These are phyloP conservation scores for Adansonia grandidieri DNA, from an alignment of 441 rosid species.

Conservation along the genomic window DNA sequence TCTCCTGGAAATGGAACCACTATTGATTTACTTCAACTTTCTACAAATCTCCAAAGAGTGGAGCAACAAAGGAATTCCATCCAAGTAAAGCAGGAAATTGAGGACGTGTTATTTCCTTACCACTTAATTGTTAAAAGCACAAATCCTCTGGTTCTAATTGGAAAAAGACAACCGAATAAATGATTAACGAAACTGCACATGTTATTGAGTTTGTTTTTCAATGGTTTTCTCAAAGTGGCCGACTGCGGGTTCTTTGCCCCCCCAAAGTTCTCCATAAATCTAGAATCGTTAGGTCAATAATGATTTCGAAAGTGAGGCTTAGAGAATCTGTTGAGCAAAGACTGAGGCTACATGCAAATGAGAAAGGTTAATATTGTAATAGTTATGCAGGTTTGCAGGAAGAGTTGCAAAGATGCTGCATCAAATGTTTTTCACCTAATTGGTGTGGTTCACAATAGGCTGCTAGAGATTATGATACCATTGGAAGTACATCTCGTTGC, in stretches of 20 bases:
- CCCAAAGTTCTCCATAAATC: background rate
- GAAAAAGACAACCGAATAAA: background rate
- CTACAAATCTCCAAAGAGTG: slow-evolving; percentile 59
- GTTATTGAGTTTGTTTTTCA: background rate
- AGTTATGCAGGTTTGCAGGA: slow-evolving; percentile 33
- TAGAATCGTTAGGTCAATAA: background rate
- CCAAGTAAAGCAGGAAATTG: slow-evolving; percentile 49
- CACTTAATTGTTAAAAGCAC: slow-evolving; percentile 23
- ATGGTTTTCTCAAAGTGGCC: background rate
- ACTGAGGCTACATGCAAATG: background rate
- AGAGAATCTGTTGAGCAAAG: background rate
- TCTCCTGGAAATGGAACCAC: slow-evolving; percentile 45
- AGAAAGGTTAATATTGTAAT: background rate
- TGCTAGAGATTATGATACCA: background rate
- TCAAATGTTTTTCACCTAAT: slow-evolving; percentile 14
- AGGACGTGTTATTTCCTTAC: slow-evolving; percentile 42
- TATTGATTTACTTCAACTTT: slow-evolving; percentile 57
- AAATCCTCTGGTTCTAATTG: too few relatives aligned
- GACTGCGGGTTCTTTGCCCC: background rate
- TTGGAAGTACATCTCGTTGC: slow-evolving; percentile 4
- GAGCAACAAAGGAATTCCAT: slow-evolving; percentile 51
- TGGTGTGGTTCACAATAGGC: background rate
- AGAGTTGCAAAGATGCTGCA: slow-evolving; percentile 13
- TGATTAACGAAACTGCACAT: background rate
- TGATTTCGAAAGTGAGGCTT: background rate